A percentile compares a stretch with the other conserved stretches of the same genome.
These are phyloP conservation scores for Phyllosticta citribraziliensis DNA, from an alignment of 2,329 filamentous ascomycete genomes.

Conservation along the genomic window DNA sequence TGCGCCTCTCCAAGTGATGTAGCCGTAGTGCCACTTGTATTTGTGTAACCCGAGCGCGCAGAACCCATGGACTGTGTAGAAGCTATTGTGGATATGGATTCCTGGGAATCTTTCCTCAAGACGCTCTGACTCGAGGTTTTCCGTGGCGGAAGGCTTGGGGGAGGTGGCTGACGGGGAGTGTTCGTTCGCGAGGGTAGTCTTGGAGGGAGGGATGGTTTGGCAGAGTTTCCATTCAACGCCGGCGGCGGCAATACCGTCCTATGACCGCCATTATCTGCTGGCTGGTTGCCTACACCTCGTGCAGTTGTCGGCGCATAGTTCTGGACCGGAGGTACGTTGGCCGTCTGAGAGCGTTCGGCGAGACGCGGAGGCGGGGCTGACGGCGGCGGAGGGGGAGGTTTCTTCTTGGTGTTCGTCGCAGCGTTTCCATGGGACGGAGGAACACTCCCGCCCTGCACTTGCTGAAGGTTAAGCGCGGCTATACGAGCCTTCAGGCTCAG, in stretches of 20 bases:
- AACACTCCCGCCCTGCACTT: slow-evolving; percentile 29
- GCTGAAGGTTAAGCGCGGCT: slow-evolving; percentile 37
- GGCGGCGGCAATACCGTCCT: slow-evolving; percentile 4
- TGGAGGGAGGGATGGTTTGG: slow-evolving; percentile 40
- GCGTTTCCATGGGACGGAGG: slow-evolving; percentile 28
- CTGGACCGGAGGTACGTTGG: slow-evolving; percentile 32
- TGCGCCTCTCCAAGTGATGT: slow-evolving; percentile 23
- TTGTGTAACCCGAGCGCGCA: slow-evolving; percentile 37
- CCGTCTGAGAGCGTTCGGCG: slow-evolving; percentile 24
- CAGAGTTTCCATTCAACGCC: slow-evolving; percentile 19
- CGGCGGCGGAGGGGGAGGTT: slow-evolving; percentile 27
- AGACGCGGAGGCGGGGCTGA: slow-evolving; percentile 27
- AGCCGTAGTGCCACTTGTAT: slow-evolving; percentile 25
- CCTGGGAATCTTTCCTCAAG: slow-evolving; percentile 27
- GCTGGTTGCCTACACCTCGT: slow-evolving; percentile 30
- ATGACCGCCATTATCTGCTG: slow-evolving; percentile 16
- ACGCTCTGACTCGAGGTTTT: slow-evolving; percentile 31
- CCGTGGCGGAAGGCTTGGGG: slow-evolving; percentile 36
- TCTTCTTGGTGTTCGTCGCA: slow-evolving; percentile 22
- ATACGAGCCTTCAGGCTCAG: slow-evolving; percentile 36
- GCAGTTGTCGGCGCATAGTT: slow-evolving; percentile 26
- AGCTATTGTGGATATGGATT: slow-evolving; percentile 43
- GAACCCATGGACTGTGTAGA: slow-evolving; percentile 41
- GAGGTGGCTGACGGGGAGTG: slow-evolving; percentile 12
- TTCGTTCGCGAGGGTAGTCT: slow-evolving; percentile 28